phyloP scores from a whole-genome alignment of 306 rosid genomes.

The Inga leiocalycina region DNA sequence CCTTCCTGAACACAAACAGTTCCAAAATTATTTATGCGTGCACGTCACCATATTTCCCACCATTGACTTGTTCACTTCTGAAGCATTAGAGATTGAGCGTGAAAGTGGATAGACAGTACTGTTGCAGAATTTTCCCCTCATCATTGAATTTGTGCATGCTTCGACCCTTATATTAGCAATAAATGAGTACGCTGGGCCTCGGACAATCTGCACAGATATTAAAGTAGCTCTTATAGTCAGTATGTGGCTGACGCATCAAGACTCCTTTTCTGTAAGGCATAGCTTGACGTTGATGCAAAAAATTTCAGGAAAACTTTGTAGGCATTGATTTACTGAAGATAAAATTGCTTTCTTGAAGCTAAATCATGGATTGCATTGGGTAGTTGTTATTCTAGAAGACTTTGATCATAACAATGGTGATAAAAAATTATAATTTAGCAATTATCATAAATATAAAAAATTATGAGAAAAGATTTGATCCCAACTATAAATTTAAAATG shows the following conservation, averaged over 20 bases:
- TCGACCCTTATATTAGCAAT: conserved; percentile 82
- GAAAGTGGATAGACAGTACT: conserved; percentile 75
- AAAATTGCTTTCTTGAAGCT: neutral
- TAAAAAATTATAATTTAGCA: neutral
- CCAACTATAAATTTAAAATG: neutral
- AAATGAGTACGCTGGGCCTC: conserved; percentile 71
- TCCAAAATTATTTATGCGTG: conserved; percentile 54
- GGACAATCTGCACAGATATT: conserved; percentile 62
- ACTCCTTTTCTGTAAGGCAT: neutral
- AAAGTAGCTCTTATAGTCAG: conserved; percentile 5
- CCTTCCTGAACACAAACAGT: conserved; percentile 65
- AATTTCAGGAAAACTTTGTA: neutral
- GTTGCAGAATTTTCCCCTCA: conserved; percentile 81
- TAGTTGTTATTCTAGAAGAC: neutral
- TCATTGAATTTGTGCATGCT: conserved; percentile 74
- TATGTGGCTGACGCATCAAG: neutral
- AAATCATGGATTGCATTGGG: neutral
- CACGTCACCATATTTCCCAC: conserved; percentile 54
- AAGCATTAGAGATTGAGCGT: conserved; percentile 52
- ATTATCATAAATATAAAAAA: neutral
- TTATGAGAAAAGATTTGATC: neutral
- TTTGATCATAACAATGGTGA: neutral
- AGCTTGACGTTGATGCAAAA: neutral
- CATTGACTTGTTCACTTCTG: conserved; percentile 42
- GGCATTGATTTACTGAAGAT: neutral